Base-by-base conservation (phyloP, 345 rosid genomes). In the Anacardium occidentale region DNA sequence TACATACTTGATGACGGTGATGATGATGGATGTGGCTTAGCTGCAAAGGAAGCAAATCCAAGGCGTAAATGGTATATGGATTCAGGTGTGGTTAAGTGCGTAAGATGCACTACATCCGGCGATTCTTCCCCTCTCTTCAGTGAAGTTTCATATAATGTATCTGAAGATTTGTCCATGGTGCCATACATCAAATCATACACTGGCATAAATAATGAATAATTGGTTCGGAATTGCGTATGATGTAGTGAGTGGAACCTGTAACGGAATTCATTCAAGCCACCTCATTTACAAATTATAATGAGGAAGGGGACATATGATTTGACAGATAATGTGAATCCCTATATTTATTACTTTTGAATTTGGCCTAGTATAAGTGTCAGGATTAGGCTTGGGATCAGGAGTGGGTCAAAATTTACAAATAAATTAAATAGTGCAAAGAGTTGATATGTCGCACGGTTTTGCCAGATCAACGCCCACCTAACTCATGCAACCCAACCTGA, bases 171-270 rank as follows among this genome's bases (percentile, higher is more conserved):
- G 79, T 88, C 92, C 78, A 72, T 47, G 2, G 91, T 90, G 14
- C 77, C 78, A 8, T 88, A 88, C 3, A 86, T 72, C 75, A 79
- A 80, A 68, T 89, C 91, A 24, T 87, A 90, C 9, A 87, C 21
- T 17, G 95, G 95, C 95, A 90, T 87, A 74, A 83, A 64, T 10
- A 69, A 29, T 13, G 86, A 70, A 68, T 85, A 90, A 65, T 90
- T 90, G 6, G 88, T 89, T 42, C 87, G 80, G 58, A 87, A 85
- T 24, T 88, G 88, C 0, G 92, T 88, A 74, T 90, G 93, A 74
- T 88, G 96, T 32, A 86, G 64, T 0, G 92, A 87, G 65, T 86
- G 91, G 61, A 77, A 88, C 74, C 94, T 89, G 81, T 58, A 4
- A 10, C 6, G 2, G 25, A 18, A 52, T 57, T 44, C 5, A 54